Conservation (phyloP, 345 rosid species). For the Rhodamnia rubescens region DNA sequence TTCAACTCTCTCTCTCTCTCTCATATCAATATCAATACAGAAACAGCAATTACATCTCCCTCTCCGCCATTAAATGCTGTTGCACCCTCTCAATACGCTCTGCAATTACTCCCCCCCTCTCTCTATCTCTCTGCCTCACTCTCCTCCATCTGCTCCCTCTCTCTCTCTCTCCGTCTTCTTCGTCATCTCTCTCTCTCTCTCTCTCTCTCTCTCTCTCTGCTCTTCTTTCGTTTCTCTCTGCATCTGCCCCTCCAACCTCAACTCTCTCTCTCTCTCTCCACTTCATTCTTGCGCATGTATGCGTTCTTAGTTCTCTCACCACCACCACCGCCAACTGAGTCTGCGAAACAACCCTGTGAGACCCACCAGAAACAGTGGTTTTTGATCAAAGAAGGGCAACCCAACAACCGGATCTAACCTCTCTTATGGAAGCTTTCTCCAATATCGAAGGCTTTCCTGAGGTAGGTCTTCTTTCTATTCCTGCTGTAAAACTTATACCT, state of each 20-base stretch:
- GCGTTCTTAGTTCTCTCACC: background rate
- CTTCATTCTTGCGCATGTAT: background rate
- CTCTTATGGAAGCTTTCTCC: background rate
- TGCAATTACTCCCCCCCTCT: conserved; percentile 52
- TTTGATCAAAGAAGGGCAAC: background rate
- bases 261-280: background rate
- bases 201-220: background rate
- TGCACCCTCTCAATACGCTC: conserved; percentile 66
- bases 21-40: background rate
- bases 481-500: background rate
- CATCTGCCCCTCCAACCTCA: background rate
- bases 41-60: conserved; percentile 7
- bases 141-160: background rate
- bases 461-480: background rate
- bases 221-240: background rate
- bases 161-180: background rate
- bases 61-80: conserved; percentile 62
- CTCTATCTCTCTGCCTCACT: conserved; percentile 10
- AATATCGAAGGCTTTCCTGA: background rate
- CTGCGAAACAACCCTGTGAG: background rate
- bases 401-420: background rate
- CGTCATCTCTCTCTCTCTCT: background rate
- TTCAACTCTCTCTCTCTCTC: conserved; percentile 3
- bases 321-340: background rate
- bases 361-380: background rate